phyloP scores from a whole-genome alignment of 192 early-diverging fungal genomes.

The Backusella parvicylindrica region DNA sequence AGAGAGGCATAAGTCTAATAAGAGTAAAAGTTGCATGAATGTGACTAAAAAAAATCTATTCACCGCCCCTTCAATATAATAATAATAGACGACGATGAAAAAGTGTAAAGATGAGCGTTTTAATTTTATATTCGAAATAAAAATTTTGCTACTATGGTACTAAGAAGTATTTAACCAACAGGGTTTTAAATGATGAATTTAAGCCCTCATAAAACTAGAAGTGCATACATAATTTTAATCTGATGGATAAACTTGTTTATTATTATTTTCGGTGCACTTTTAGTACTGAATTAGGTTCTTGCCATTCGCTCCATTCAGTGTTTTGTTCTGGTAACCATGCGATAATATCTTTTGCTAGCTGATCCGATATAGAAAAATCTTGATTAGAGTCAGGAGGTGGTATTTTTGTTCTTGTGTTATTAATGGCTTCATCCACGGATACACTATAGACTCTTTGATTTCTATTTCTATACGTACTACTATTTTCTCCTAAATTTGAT shows the following conservation, averaged over 20 bases:
- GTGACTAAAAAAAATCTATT: not conserved
- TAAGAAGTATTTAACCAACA: not conserved
- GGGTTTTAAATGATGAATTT: not conserved
- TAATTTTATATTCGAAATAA: not conserved
- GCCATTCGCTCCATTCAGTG: not conserved
- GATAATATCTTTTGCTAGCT: not conserved
- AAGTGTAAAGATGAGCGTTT: not conserved
- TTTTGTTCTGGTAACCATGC: constrained; percentile 1
- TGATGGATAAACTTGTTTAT: not conserved
- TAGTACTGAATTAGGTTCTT: not conserved
- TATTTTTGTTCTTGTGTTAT: not conserved
- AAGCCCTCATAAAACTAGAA: not conserved
- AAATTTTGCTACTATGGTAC: not conserved
- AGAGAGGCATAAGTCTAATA: not conserved
- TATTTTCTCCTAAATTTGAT: not conserved
- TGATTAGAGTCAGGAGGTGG: not conserved
- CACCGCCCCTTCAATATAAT: not conserved
- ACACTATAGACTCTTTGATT: not conserved
- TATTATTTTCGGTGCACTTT: not conserved
- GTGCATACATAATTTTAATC: not conserved
- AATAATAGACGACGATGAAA: not conserved
- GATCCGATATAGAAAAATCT: not conserved
- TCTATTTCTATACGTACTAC: not conserved
- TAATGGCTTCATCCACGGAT: not conserved
- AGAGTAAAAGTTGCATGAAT: not conserved